Evolutionary conservation across 495 filamentous ascomycete species (phyloP).

Genomic region (Aspergillus cristatus): DNA sequence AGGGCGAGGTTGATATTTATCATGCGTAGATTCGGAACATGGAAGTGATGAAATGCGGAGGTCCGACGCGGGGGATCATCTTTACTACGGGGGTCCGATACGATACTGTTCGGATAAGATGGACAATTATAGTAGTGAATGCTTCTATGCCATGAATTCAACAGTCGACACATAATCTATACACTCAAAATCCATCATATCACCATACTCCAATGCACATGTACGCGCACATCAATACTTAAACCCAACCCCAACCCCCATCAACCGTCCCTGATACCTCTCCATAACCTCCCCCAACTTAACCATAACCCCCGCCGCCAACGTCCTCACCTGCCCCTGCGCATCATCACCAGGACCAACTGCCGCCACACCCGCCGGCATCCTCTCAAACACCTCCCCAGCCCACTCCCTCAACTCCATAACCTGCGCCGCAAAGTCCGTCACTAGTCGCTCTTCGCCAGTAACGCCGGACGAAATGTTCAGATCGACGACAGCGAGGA

Average conservation of each 20-base stretch:
- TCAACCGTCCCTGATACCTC: conserved; percentile 58
- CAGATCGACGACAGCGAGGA: conserved; percentile 77
- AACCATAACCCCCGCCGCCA: conserved; percentile 79
- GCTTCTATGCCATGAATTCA: too few species aligned
- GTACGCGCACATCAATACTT: conserved; percentile 33
- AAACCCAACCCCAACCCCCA: conserved; percentile 43
- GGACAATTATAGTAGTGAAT: too few species aligned
- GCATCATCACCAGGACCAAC: conserved; percentile 13
- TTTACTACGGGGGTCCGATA: too few species aligned
- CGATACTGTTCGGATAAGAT: too few species aligned
- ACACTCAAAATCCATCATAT: too few species aligned
- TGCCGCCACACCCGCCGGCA: conserved; percentile 45
- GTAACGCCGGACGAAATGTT: conserved; percentile 50
- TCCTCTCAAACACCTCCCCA: conserved; percentile 54
- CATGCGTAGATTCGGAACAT: too few species aligned
- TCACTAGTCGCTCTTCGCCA: conserved; percentile 60
- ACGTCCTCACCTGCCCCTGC: conserved; percentile 29
- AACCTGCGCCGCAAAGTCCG: conserved; percentile 29
- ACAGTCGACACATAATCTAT: too few species aligned
- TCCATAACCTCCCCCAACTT: conserved; percentile 71
- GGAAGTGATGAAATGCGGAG: too few species aligned
- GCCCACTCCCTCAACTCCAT: conserved; percentile 37
- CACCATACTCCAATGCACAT: too few species aligned
- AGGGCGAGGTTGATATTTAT: too few species aligned
- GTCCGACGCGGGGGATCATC: too few species aligned